Percentiles rank a stretch among this genome's conserved stretches.
phyloP scores from a whole-genome alignment of 495 filamentous ascomycete species.

The Glarea lozoyensis region DNA sequence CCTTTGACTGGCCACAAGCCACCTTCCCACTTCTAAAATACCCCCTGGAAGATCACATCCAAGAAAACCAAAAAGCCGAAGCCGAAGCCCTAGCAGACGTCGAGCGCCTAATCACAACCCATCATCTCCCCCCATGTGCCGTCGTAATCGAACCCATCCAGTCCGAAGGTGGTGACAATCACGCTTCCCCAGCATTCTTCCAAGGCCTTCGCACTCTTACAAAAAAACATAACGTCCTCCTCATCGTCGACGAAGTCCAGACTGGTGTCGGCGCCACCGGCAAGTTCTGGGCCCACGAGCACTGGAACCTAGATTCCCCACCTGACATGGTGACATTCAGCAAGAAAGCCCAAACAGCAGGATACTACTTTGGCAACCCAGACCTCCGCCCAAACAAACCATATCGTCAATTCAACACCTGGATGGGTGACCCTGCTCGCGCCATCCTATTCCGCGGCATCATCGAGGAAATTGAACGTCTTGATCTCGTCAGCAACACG shows the following conservation, averaged over 20 bases:
- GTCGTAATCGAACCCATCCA: slow-evolving; percentile 94
- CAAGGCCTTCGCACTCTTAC: slow-evolving; percentile 77
- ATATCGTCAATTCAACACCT: slow-evolving; percentile 99
- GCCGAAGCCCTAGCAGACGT: slow-evolving; percentile 79
- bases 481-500: slow-evolving; percentile 74
- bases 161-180: slow-evolving; percentile 98
- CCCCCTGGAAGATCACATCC: slow-evolving; percentile 72
- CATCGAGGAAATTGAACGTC: slow-evolving; percentile 75
- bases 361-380: slow-evolving; percentile 89
- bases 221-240: slow-evolving; percentile 72
- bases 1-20: slow-evolving; percentile 97
- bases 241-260: slow-evolving; percentile 98
- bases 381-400: slow-evolving; percentile 92
- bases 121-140: slow-evolving; percentile 79
- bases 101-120: slow-evolving; percentile 76
- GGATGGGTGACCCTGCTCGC: slow-evolving; percentile 96
- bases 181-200: slow-evolving; percentile 92
- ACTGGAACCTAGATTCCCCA: slow-evolving; percentile 78
- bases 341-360: slow-evolving; percentile 98
- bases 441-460: slow-evolving; percentile 90
- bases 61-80: slow-evolving; percentile 80
- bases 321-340: slow-evolving; percentile 98
- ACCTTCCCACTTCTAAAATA: slow-evolving; percentile 87
- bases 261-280: slow-evolving; percentile 94
- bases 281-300: slow-evolving; percentile 98